Evolutionary conservation across 345 rosid genomes (phyloP), one percentile per base, ranked within the genome.

Genomic region (Trapa bicornis): DNA sequence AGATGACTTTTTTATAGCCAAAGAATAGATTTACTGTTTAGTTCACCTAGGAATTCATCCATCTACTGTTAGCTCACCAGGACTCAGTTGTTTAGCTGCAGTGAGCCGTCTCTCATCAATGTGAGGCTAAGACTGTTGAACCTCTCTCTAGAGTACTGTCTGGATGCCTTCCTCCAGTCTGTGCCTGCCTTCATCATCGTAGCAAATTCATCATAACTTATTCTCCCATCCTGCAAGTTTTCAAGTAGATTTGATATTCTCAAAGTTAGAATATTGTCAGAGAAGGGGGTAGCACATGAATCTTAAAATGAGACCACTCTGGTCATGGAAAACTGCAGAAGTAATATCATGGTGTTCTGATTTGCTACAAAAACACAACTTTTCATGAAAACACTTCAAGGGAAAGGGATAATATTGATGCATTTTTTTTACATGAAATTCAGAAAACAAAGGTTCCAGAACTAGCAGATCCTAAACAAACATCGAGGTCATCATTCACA

Each of bases 171-270:
- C 75, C 98, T 85, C 98, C 98, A 90, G 74, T 93, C 97, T 38
- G 97, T 93, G 35, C 97, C 98, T 0, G 94, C 88, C 81, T 93
- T 90, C 98, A 93, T 93, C 98, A 93, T 93, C 1, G 81, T 75
- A 1, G 74, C 94, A 70, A 93, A 93, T 79, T 93, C 98, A 29
- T 88, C 89, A 6, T 83, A 88, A 77, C 98, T 90, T 81, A 93
- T 90, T 67, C 80, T 78, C 62, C 96, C 98, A 80, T 93, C 98
- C 98, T 90, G 76, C 74, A 75, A 54, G 14, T 50, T 50, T 50
- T 50, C 14, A 58, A 54, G 60, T 22, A 35, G 37, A 58, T 3
- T 32, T 32, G 37, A 58, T 36, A 9, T 58, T 32, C 11, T 33
- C 8, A 1, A 22, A 10, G 38, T 32, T 29, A 32, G 37, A 9